Percentiles rank a stretch among this genome's conserved stretches.
These are phyloP conservation scores for Zymoseptoria crescenta DNA, from an alignment of 2,329 filamentous ascomycete genomes.

Conservation along the genomic window DNA sequence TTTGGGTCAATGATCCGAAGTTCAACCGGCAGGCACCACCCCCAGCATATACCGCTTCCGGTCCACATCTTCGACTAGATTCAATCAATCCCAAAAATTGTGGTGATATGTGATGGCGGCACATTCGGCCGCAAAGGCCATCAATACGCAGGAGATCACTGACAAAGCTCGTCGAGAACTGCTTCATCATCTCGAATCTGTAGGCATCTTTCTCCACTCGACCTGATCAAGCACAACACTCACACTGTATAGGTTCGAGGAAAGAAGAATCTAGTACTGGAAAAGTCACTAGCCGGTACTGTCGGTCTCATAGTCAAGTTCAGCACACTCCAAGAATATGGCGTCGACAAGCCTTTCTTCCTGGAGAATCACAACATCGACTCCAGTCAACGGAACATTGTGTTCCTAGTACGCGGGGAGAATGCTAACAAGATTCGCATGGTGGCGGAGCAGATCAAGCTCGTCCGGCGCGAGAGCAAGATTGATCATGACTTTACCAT, in stretches of 20 bases:
- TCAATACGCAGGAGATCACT: conserved; percentile 67
- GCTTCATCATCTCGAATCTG: conserved; percentile 83
- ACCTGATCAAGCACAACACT: conserved; percentile 4
- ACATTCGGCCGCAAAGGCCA: conserved; percentile 52
- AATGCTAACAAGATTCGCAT: conserved; percentile 73
- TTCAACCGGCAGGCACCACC: background rate
- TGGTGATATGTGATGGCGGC: conserved; percentile 29
- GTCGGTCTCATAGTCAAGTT: conserved; percentile 91
- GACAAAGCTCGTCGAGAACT: conserved; percentile 82
- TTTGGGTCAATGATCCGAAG: background rate
- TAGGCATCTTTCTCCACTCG: conserved; percentile 50
- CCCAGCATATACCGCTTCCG: no score
- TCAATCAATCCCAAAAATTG: no score
- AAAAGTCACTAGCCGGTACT: conserved; percentile 80
- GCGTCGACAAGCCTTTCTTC: conserved; percentile 95
- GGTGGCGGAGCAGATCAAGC: conserved; percentile 89
- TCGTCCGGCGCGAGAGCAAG: conserved; percentile 77
- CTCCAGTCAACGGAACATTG: conserved; percentile 85
- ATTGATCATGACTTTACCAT: conserved; percentile 94
- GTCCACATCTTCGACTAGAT: no score
- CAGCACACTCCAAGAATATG: conserved; percentile 90
- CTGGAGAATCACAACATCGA: conserved; percentile 94
- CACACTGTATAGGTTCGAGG: conserved; percentile 66
- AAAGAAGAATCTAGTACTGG: conserved; percentile 96
- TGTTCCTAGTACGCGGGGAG: conserved; percentile 89